A percentile compares a stretch with the other conserved stretches of the same genome.
These are phyloP conservation scores for Paramecium sexaurelia DNA, from an alignment of 73 alveolate genomes.

Conservation along the genomic window DNA sequence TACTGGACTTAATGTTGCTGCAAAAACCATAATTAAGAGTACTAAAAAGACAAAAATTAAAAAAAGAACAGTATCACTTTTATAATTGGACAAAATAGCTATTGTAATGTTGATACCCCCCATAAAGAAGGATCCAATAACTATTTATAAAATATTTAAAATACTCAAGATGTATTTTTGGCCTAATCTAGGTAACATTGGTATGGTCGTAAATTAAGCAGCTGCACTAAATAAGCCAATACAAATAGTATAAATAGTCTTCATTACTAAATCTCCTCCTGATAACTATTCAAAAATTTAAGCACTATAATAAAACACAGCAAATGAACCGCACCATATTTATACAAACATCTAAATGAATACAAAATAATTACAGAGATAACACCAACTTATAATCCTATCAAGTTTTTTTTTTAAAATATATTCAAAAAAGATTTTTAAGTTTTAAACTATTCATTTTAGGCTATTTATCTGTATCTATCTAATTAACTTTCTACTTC, in stretches of 20 bases:
- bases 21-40: conserved; percentile 8
- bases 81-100: not conserved
- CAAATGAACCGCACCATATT: conserved; percentile 59
- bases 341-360: conserved; percentile 6
- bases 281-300: conserved; percentile 20
- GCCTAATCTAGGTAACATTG: not conserved
- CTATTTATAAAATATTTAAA: not conserved
- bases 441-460: not conserved
- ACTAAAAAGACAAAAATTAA: conserved; percentile 11
- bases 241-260: conserved; percentile 13
- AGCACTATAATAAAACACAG: conserved; percentile 56
- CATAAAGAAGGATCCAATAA: not conserved
- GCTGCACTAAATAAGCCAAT: not conserved
- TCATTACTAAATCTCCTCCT: not conserved
- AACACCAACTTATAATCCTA: conserved; percentile 25
- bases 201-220: not conserved
- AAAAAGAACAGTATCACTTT: not conserved
- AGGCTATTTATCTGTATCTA: not conserved
- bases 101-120: not conserved
- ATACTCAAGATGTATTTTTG: not conserved
- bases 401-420: not conserved
- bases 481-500: not conserved
- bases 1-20: conserved; percentile 22
- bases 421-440: not conserved
- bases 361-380: not conserved